Base-by-base conservation (phyloP, 495 filamentous ascomycete species). In the Aspergillus haitiensis region DNA sequence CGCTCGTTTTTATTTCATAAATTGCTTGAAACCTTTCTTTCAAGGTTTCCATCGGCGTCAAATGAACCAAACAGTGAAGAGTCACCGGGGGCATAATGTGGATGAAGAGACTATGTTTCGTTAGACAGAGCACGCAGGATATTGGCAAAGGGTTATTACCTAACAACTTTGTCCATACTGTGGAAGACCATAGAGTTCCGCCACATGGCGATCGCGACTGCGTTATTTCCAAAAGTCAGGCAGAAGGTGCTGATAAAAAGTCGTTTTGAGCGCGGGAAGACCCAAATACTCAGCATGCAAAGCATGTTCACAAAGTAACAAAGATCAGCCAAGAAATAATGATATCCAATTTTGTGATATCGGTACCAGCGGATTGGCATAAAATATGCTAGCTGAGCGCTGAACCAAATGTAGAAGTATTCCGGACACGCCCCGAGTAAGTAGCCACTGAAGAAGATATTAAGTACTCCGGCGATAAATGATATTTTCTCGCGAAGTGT, bases 171-270 rank as follows among this genome's bases (percentile, higher is more conserved):
- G 77, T 98, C 94, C 72, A 98, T 85, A 59, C 89, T 93, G 75
- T 98, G 94, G 76, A 98, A 98, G 39, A 98, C 94, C 74, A 98
- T 82, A 18, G 92, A 96, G 71, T 98, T 98, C 56, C 94, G 86
- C 94, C 94, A 98, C 93, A 98, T 97, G 61, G 94, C 95, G 72
- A 98, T 98, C 15, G 94, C 94, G 51, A 95, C 86, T 49, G 94
- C 94, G 70, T 98, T 98, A 74, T 98, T 98, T 55, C 94, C 94
- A 59, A 88, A 93, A 15, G 92, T 89, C 55, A 98, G 79, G 65
- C 94, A 98, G 72, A 90, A 98, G 11, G 92, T 89, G 63, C 91
- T 88, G 63, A 96, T 96, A 71, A 98, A 93, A 13, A 98, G 80
- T 50, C 94, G 86, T 69, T 95, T 96, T 15, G 92, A 97, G 33